Evolutionary conservation across 176 grass and related monocot genomes (phyloP), one percentile per base, ranked within the genome.

Genomic region (Olyra latifolia): DNA sequence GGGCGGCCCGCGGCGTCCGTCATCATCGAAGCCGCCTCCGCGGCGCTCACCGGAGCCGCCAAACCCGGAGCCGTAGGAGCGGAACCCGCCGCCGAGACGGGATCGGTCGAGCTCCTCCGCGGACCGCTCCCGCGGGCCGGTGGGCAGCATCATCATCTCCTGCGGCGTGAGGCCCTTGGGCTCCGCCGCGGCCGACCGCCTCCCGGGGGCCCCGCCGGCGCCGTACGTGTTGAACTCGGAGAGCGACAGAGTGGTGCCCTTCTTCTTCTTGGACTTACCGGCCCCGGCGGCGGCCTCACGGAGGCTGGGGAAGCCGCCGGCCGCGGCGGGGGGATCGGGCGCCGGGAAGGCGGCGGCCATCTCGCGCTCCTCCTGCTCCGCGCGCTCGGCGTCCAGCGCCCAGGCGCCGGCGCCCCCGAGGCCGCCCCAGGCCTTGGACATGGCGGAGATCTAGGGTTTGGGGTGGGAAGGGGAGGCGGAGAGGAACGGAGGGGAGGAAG

Each of bases 381-480:
- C 93, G 82, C 67, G 93, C 88, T 97, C 93, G 24, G 90, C 90
- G 55, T 97, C 93, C 58, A 97, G 90, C 39, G 93, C 93, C 93
- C 93, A 97, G 1, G 93, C 90, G 44, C 93, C 93, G 68, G 79
- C 88, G 65, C 90, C 90, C 17, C 90, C 93, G 71, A 88, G 79
- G 64, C 85, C 87, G 66, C 90, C 90, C 93, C 90, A 91, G 45
- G 83, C 50, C 46, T 91, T 97, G 59, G 90, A 86, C 82, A 92
- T 93, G 53, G 76, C 81, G 28, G 17, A 77, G 83, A 80, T 58
- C 76, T 73, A 71, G 75, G 83, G 83, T 79, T 85, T 63, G 77
- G 57, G 43, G 46, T 66, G 24, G 16, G 3, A 10, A 13, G 5
- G n/a, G 4, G n/a, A 35, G 46, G 75, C 2, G 66, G 32, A 38